Percentiles rank a stretch among this genome's conserved stretches.
Evolutionary conservation across 257 asterid genomes (phyloP).

Genomic region (Solanum megistacrolobum): DNA sequence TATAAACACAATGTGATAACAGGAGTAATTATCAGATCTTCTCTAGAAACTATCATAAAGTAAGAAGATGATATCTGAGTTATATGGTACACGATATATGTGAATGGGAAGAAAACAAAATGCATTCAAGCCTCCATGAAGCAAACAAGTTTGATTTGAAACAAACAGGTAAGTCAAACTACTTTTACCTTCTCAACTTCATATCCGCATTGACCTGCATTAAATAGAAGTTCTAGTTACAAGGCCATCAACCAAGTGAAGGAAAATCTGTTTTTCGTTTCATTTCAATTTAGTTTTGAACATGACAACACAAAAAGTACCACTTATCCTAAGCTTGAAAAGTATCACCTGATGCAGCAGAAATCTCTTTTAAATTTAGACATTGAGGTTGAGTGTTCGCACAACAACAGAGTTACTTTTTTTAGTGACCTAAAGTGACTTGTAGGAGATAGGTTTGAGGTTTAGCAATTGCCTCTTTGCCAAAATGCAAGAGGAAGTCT

Average conservation of each 20-base stretch:
- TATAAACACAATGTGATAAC: background rate
- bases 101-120: background rate
- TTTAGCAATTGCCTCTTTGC: background rate
- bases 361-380: background rate
- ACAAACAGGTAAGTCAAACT: background rate
- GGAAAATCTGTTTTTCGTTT: background rate
- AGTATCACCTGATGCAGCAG: background rate
- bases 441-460: background rate
- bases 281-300: background rate
- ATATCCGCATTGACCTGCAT: constrained; percentile 80
- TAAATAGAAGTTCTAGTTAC: background rate
- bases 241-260: background rate
- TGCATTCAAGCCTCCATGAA: background rate
- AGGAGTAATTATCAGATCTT: background rate
- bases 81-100: background rate
- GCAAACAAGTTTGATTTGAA: background rate
- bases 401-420: background rate
- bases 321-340: background rate
- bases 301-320: background rate
- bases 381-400: background rate
- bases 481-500: background rate
- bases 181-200: constrained; percentile 62
- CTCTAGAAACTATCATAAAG: background rate
- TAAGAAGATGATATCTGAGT: background rate
- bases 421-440: background rate